These are phyloP conservation scores for Alternaria incomplexa DNA, from an alignment of 2,329 filamentous ascomycete genomes.

Conservation along the genomic window DNA sequence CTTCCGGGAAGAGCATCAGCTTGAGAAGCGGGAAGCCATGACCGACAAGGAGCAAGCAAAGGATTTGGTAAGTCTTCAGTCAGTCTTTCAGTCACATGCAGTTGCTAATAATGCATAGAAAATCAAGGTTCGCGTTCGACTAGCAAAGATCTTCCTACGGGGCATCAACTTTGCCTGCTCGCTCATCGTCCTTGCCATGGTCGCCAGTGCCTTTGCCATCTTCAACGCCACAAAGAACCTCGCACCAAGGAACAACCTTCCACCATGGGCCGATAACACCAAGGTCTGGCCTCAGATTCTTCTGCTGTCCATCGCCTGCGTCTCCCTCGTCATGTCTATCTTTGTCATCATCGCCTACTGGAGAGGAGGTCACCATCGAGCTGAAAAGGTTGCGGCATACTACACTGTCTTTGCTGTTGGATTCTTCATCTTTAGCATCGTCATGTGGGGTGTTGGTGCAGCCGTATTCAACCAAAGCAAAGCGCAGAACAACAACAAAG, in stretches of 20 bases:
- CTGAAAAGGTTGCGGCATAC: constrained; percentile 92
- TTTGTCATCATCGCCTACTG: constrained; percentile 85
- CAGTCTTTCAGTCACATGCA: neutral
- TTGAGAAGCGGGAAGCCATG: constrained; percentile 81
- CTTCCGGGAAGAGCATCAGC: constrained; percentile 82
- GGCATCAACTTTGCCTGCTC: constrained; percentile 97
- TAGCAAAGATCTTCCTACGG: constrained; percentile 94
- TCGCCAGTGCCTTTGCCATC: constrained; percentile 85
- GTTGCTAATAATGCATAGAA: constrained; percentile 66
- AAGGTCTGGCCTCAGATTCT: constrained; percentile 89
- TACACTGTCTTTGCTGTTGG: constrained; percentile 92
- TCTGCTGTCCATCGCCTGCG: constrained; percentile 76
- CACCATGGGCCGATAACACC: constrained; percentile 81
- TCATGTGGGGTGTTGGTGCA: constrained; percentile 90
- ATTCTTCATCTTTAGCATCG: constrained; percentile 90
- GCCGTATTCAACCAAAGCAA: constrained; percentile 81
- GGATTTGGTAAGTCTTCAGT: constrained; percentile 74
- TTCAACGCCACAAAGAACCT: constrained; percentile 86
- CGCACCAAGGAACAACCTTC: constrained; percentile 77
- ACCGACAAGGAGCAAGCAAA: constrained; percentile 88
- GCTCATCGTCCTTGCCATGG: constrained; percentile 89
- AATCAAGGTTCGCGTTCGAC: constrained; percentile 87
- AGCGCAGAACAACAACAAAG: constrained; percentile 75
- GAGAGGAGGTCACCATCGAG: constrained; percentile 83
- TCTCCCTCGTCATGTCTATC: constrained; percentile 81